These are phyloP conservation scores for Volvox africanus DNA, from an alignment of 139 green algal species.

Conservation along the genomic window DNA sequence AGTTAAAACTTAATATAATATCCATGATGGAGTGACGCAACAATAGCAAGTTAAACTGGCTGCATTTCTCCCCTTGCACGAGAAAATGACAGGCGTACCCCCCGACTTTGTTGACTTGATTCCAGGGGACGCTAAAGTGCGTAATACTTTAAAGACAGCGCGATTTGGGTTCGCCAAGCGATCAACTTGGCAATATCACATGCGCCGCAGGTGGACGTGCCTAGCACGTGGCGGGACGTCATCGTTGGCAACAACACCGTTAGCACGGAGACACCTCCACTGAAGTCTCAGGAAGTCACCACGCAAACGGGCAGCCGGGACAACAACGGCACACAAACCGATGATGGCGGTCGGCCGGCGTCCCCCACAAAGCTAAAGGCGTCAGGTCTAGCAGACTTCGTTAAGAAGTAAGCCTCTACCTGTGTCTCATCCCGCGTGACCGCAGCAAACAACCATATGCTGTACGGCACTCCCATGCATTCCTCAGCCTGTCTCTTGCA, in stretches of 20 bases:
- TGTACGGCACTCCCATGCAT: no score
- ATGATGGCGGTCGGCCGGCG: not conserved
- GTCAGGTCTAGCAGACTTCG: slow-evolving; percentile 11
- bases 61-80: not conserved
- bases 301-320: slow-evolving; percentile 31
- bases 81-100: not conserved
- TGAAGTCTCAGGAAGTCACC: not conserved
- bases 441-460: no score
- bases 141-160: not conserved
- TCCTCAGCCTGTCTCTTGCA: no score
- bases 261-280: slow-evolving; percentile 19
- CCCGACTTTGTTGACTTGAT: slow-evolving; percentile 4
- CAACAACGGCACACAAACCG: slow-evolving; percentile 40
- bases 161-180: no score
- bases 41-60: slow-evolving; percentile 25
- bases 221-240: slow-evolving; percentile 9
- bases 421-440: no score
- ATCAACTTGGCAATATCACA: not conserved
- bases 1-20: not conserved
- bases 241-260: not conserved
- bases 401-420: not conserved
- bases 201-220: slow-evolving; percentile 19
- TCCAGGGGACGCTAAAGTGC: not conserved
- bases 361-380: slow-evolving; percentile 8
- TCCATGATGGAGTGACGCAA: not conserved